Base-by-base conservation (phyloP, 352 stramenopile species). In the Globisporangium polare region DNA sequence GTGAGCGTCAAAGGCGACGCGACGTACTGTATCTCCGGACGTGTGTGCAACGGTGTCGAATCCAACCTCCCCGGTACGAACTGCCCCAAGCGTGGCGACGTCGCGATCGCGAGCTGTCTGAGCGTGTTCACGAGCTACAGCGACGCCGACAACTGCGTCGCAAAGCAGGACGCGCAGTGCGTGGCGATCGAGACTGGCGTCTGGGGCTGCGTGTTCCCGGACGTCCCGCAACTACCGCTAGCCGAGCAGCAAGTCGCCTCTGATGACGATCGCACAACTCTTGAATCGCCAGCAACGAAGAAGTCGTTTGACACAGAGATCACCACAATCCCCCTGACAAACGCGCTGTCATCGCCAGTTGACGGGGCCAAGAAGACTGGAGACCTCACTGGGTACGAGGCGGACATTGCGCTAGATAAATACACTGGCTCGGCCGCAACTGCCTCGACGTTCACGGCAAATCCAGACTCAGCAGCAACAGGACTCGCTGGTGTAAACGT, bases 1-100 rank as follows among this genome's bases (percentile, higher is more conserved):
- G 65, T 87, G 35, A 74, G 53, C 15, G 65, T 87, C 43, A 60
- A 65, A 41, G 73, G 65, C 1, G 73, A 81, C 49, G 69, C 73
- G 13, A 81, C 73, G 3, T 87, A 80, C 51, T 87, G 77, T 60
- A 71, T 85, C 24, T 37, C 62, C 13, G 78, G 74, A 17, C 58
- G 61, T 1, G 64, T 84, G 18, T 88, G 78, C 51, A 71, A 63
- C 41, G 67, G 42, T 8, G 31, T 29, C 10, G 64, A 33, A 13
- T 27, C 54, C 24, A 46, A 17, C 1, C 57, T 68, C 22, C 24
- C 43, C 5, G 68, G 66, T 20, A 60, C 60, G 24, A 47, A 22
- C 6, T 90, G 80, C 41, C 80, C 80, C 9, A 43, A 43, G 13
- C 60, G 72, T 18, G 75, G 70, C 41, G 70, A 74, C 37, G 33